Percentiles rank a stretch among this genome's conserved stretches.
Conservation (phyloP, 495 filamentous ascomycete species). For the Trichocladium antarcticum region DNA sequence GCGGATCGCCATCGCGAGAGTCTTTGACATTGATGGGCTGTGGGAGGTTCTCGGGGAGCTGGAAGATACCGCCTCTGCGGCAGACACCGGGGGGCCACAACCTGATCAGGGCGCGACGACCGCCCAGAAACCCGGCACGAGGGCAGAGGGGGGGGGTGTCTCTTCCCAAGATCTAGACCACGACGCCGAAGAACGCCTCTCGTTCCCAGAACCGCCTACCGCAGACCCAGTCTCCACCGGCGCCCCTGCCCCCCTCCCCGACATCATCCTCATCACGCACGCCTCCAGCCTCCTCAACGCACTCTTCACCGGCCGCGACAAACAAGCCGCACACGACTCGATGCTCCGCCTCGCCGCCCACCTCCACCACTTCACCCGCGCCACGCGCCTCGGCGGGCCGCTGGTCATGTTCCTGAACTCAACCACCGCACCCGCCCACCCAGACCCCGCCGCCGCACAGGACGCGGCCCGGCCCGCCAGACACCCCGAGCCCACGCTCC, state of each 20-base stretch:
- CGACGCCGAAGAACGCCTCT: slow-evolving; percentile 24
- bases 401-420: slow-evolving; percentile 37
- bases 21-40: slow-evolving; percentile 50
- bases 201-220: not conserved
- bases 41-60: slow-evolving; percentile 45
- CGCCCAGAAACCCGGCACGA: not conserved
- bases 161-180: slow-evolving; percentile 21
- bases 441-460: not conserved
- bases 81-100: not conserved
- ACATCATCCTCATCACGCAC: slow-evolving; percentile 35
- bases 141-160: not conserved
- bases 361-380: slow-evolving; percentile 24
- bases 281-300: slow-evolving; percentile 31
- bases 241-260: slow-evolving; percentile 12
- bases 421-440: slow-evolving; percentile 12
- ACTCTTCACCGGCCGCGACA: slow-evolving; percentile 33
- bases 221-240: too few species aligned
- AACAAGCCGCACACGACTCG: slow-evolving; percentile 24
- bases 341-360: slow-evolving; percentile 26
- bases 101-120: not conserved
- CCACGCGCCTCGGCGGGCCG: slow-evolving; percentile 9
- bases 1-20: slow-evolving; percentile 41
- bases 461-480: not conserved
- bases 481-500: slow-evolving; percentile 17
- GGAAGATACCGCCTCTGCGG: not conserved